These are phyloP conservation scores for Dalbergia cochinchinensis DNA, from an alignment of 306 rosid species.

Conservation along the genomic window DNA sequence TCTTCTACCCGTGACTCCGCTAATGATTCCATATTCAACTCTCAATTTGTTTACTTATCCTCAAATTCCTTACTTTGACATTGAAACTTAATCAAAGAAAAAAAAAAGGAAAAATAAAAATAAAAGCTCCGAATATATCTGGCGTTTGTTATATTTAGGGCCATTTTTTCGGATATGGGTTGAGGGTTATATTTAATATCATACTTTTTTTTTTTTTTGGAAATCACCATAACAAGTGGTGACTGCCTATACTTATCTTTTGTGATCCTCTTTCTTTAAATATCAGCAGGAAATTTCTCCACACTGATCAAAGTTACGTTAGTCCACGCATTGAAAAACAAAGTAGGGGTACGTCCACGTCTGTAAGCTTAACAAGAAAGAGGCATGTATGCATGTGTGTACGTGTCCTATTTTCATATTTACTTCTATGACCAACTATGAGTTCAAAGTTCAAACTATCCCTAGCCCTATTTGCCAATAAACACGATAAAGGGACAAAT, in stretches of 20 bases:
- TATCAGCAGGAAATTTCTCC: not conserved
- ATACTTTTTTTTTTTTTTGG: too few relatives aligned
- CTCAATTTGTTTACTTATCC: not conserved
- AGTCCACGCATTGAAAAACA: not conserved
- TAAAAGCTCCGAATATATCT: too few relatives aligned
- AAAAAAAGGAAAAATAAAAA: too few relatives aligned
- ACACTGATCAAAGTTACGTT: not conserved
- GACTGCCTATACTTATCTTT: not conserved
- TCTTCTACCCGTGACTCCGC: not conserved
- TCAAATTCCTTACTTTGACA: not conserved
- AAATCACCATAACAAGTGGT: not conserved
- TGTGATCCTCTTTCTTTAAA: not conserved
- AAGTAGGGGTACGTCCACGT: not conserved
- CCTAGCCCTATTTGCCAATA: not conserved
- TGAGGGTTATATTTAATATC: too few relatives aligned
- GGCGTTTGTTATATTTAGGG: too few relatives aligned
- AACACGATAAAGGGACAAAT: not conserved
- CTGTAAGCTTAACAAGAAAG: not conserved
- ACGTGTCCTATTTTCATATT: not conserved
- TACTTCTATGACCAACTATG: not conserved
- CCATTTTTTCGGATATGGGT: too few relatives aligned
- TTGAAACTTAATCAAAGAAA: not conserved
- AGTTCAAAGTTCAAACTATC: not conserved
- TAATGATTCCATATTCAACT: not conserved
- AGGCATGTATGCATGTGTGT: too few relatives aligned